Evolutionary conservation across 140 eudicot species (phyloP).

Genomic region (Erigeron philadelphicus): DNA sequence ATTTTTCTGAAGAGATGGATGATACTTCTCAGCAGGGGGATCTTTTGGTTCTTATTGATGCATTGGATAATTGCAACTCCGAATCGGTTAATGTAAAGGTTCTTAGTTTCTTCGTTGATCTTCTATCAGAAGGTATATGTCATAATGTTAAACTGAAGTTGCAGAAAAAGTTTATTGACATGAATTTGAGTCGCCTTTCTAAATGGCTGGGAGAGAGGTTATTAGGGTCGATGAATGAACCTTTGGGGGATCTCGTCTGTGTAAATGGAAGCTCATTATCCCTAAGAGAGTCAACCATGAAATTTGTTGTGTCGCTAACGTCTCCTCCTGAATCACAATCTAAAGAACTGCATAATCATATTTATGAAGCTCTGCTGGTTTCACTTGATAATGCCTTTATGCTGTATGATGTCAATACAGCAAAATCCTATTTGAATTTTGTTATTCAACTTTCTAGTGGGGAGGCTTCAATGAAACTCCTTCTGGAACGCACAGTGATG

Average conservation of each 20-base stretch:
- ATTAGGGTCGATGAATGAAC: conserved; percentile 50
- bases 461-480: conserved; percentile 58
- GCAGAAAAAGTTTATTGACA: conserved; percentile 61
- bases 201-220: conserved; percentile 88
- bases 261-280: conserved; percentile 57
- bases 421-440: conserved; percentile 67
- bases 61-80: conserved; percentile 64
- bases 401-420: conserved; percentile 56
- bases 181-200: conserved; percentile 58
- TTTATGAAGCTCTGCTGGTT: conserved; percentile 60
- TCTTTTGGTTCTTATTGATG: conserved; percentile 65
- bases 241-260: conserved; percentile 34
- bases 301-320: conserved; percentile 54
- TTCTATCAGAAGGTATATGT: conserved; percentile 51
- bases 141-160: conserved; percentile 44
- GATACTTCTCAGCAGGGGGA: conserved; percentile 58
- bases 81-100: conserved; percentile 72
- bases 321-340: conserved; percentile 46
- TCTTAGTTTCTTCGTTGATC: conserved; percentile 67
- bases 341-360: conserved; percentile 52
- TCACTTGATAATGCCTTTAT: conserved; percentile 74
- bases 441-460: conserved; percentile 73
- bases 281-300: conserved; percentile 78
- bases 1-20: conserved; percentile 37
- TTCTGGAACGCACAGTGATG: conserved; percentile 47